Conservation (phyloP, 2,329 filamentous ascomycete genomes). For the Paraphaeosphaeria sporulosa region DNA sequence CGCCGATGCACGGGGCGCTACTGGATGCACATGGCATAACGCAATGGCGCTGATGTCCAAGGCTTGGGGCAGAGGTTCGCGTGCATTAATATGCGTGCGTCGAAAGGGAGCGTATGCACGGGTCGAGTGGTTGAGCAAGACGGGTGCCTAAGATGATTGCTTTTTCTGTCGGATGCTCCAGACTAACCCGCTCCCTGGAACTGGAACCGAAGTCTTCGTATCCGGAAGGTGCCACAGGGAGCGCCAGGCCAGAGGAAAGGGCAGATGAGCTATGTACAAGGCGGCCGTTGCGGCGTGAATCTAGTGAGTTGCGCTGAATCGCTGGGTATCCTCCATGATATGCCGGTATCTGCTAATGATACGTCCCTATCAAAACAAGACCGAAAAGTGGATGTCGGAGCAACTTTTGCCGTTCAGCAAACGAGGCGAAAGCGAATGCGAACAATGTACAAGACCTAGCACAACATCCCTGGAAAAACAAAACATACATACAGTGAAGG, state of each 20-base stretch:
- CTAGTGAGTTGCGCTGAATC: not conserved
- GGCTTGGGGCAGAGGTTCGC: not conserved
- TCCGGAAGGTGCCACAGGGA: slow-evolving; percentile 9
- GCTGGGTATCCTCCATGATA: not conserved
- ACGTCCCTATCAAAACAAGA: slow-evolving; percentile 1
- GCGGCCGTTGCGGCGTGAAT: not conserved
- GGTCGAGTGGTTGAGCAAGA: slow-evolving; percentile 1
- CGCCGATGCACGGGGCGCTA: not conserved
- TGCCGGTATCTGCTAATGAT: not conserved
- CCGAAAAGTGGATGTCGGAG: not conserved
- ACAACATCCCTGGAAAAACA: slow-evolving; percentile 4
- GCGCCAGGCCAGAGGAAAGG: not conserved
- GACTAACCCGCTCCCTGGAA: not conserved
- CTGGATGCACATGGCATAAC: not conserved
- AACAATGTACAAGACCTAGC: not conserved
- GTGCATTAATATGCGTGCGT: not conserved
- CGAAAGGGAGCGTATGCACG: not conserved
- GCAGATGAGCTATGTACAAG: not conserved
- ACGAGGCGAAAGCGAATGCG: not conserved
- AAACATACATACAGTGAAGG: slow-evolving; percentile 13
- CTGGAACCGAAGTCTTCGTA: not conserved
- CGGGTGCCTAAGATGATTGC: not conserved
- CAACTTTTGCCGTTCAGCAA: not conserved
- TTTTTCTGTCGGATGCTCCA: slow-evolving; percentile 2
- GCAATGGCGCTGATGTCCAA: not conserved